phyloP scores from a whole-genome alignment of 345 rosid genomes.

The Aurinia saxatilis region DNA sequence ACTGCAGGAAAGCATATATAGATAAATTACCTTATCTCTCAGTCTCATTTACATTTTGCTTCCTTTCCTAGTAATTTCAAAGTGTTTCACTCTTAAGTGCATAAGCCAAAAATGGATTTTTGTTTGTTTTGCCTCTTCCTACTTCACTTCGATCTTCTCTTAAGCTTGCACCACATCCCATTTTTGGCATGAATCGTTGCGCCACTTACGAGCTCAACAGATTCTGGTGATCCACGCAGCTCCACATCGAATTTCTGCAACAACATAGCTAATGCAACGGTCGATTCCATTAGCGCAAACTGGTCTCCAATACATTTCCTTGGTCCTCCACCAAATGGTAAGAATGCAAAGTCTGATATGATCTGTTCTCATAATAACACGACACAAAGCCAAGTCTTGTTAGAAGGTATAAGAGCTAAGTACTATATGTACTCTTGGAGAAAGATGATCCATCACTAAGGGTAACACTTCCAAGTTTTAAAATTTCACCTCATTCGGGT shows the following conservation, averaged over 20 bases:
- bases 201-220: conserved; percentile 77
- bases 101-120: background rate
- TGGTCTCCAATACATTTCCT: conserved; percentile 95
- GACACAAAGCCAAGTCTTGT: conserved; percentile 7
- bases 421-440: background rate
- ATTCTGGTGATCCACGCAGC: conserved; percentile 60
- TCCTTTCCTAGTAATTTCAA: no score
- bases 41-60: no score
- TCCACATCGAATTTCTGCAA: conserved; percentile 71
- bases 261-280: conserved; percentile 65
- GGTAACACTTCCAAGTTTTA: background rate
- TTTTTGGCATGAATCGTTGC: conserved; percentile 86
- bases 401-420: background rate
- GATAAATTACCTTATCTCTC: no score
- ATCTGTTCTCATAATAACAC: conserved; percentile 39
- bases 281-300: conserved; percentile 90
- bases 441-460: background rate
- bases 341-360: conserved; percentile 73
- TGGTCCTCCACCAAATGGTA: conserved; percentile 93
- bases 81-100: background rate
- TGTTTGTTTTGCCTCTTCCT: background rate
- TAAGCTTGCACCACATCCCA: conserved; percentile 85
- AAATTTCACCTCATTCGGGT: conserved; percentile 69
- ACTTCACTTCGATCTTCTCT: conserved; percentile 39
- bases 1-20: no score